Evolutionary conservation across 202 grass and related monocot genomes (phyloP), one percentile per base, ranked within the genome.

Genomic region (Musa balbisiana): DNA sequence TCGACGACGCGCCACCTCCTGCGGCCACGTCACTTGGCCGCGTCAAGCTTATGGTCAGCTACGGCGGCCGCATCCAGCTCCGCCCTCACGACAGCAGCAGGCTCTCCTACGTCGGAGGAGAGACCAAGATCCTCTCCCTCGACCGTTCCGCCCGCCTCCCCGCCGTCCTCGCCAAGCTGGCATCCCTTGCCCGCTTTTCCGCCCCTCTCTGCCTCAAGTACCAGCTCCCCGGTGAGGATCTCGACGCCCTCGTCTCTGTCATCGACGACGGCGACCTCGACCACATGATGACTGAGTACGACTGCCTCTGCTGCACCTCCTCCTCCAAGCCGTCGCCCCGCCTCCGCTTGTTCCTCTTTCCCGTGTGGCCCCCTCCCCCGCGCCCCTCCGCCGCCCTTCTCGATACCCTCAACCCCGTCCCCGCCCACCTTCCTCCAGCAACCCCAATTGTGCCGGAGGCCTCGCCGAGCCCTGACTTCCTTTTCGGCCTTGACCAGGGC

Each of bases 201-300:
- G 11, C 55, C 20, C 56, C n/a, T 17, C 3, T 99, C 79, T 95
- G 96, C 72, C 24, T 92, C 85, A 99, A 99, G 87, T 99, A 99
- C 78, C 96, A 99, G 80, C 91, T 99, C 10, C 96, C 96, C 0
- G 96, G 95, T 16, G 96, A 99, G 89, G 96, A 99, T 79, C 91
- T 99, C 51, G 96, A 99, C 82, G 87, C 96, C 55, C 96, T 99
- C 64, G 80, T 99, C 79, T 92, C 96, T 56, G 83, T 99, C 73
- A 95, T 91, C 53, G 92, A 95, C 80, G 96, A 95, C 72, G 96
- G 95, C 83, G 96, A 99, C 79, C 87, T 99, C 3, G 96, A 95
- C 1, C 83, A 95, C 55, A 87, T 99, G 80, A 78, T 99, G 65
- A 26, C 90, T 67, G 95, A 99, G 91, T 99, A 85, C 81, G 89